Base-by-base conservation (phyloP, 2,329 filamentous ascomycete genomes). In the Colletotrichum australisinense region DNA sequence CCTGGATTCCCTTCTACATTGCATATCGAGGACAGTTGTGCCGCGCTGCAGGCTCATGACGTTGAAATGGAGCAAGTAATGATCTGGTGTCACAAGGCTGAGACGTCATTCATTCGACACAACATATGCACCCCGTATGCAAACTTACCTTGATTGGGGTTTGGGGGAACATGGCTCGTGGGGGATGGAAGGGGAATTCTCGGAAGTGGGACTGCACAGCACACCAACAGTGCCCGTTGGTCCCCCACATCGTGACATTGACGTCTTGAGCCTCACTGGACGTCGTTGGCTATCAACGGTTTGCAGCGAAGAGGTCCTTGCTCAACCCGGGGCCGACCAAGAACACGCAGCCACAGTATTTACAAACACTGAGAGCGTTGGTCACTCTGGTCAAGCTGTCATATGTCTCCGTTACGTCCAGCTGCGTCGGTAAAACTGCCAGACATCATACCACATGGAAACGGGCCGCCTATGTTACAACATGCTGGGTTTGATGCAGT, bases 1-100 rank as follows among this genome's bases (percentile, higher is more conserved):
- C 26, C 67, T 62, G 22, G 32, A 58, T 59, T 16, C 59, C 19
- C 38, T 42, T 42, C 32, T 59, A 24, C 35, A n/a, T 55, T 42
- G 24, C 22, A 30, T 16, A 53, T 16, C 58, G 5, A 65, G 30
- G 35, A 42, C 32, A 57, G 24, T 22, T 49, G 60, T 69, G 53
- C 16, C 49, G 46, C 16, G 49, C 60, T n/a, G 8, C 46, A 28
- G 63, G 58, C 42, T 69, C 64, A 63, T 69, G 73, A 62, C 55
- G 65, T 65, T 73, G 42, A n/a, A 6, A 55, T 53, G 52, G 46
- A 63, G 46, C 46, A 62, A 35, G 49, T 65, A 38, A 46, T 53
- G 22, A 6, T 53, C 38, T 62, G 77, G 76, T 77, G 74, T 76
- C 76, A 77, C 77, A 77, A 78, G 76, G 78, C 76, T 77, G 77